Evolutionary conservation across 164 flowering plant genomes (phyloP), one percentile per base, ranked within the genome.

Genomic region (Magnolia sinica): DNA sequence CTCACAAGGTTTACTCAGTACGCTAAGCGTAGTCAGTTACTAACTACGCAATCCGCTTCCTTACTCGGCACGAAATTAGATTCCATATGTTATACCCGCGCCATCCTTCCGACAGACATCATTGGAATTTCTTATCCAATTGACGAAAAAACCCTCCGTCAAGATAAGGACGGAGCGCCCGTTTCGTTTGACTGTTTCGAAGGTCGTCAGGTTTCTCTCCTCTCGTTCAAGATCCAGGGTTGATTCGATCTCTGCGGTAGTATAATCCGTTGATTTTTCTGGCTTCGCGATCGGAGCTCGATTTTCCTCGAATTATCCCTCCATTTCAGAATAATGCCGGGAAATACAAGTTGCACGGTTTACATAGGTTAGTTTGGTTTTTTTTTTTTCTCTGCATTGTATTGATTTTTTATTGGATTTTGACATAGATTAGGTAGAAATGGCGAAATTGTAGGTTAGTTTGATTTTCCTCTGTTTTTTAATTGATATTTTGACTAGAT

Each of bases 261-360:
- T 8, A 55, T 55, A 37, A 55, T 16, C 18, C 18, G 13, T 55
- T 18, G 61, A 55, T 55, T 55, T 55, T 16, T 55, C 61, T 37
- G 45, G 45, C 45, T 37, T 37, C 45, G 61, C 19, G 4, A 22
- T 24, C 69, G 29, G 45, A 23, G 24, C 16, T 27, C 45, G 29
- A 22, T 66, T 66, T 11, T 66, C 29, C 16, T 66, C 69, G 16
- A 55, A 2, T 55, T 55, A 3, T 55, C 16, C 13, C 61, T 11
- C 61, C 61, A 55, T 29, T 37, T 37, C 14, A 45, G 1, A 50
- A 50, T n/a, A 7, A 76, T 76, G 78, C 59, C 69, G 13, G 61
- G 78, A 37, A 76, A 71, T 10, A 68, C 74, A 37, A 22, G 31
- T 59, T 70, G 74, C 78, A 70, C 73, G 31, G 74, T 76, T 24